These are phyloP conservation scores for Gyrodon lividus DNA, from an alignment of 768 basidiomycete genomes.

Conservation along the genomic window DNA sequence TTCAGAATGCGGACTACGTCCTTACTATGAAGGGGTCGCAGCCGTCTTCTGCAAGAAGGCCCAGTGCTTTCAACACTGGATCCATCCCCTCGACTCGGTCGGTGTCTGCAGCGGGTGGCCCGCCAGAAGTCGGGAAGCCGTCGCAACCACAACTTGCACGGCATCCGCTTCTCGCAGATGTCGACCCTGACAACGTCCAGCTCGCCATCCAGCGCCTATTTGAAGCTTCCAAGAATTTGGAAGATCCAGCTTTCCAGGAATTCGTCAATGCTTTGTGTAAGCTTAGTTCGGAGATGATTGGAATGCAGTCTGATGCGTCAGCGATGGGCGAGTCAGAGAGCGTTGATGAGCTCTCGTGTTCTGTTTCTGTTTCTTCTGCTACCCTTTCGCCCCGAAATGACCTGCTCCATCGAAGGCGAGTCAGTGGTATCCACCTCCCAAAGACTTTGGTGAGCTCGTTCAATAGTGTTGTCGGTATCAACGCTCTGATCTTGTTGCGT, in stretches of 20 bases:
- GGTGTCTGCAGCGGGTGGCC: constrained; percentile 31
- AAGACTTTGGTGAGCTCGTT: constrained; percentile 62
- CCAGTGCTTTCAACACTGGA: constrained; percentile 35
- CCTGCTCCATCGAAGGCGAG: constrained; percentile 59
- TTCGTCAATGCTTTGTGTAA: constrained; percentile 80
- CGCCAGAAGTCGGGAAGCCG: constrained; percentile 18
- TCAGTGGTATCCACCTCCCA: constrained; percentile 87
- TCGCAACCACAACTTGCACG: constrained; percentile 30
- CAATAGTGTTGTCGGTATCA: neutral
- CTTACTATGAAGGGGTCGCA: constrained; percentile 59
- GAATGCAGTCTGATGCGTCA: constrained; percentile 62
- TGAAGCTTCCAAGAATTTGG: constrained; percentile 79
- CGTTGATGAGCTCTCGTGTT: constrained; percentile 34
- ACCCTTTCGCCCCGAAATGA: constrained; percentile 42
- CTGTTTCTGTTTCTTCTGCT: constrained; percentile 32
- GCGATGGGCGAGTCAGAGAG: constrained; percentile 29
- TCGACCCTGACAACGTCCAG: constrained; percentile 75
- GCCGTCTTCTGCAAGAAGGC: constrained; percentile 29
- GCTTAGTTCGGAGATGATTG: constrained; percentile 90
- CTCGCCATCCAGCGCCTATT: constrained; percentile 79
- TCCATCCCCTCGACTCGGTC: constrained; percentile 38
- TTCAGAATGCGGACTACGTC: constrained; percentile 96
- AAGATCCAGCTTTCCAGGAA: constrained; percentile 76
- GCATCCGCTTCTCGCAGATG: constrained; percentile 67
- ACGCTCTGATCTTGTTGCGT: constrained; percentile 2